These are phyloP conservation scores for Rhizopus stolonifer DNA, from an alignment of 371 early-diverging fungal genomes.

Conservation along the genomic window DNA sequence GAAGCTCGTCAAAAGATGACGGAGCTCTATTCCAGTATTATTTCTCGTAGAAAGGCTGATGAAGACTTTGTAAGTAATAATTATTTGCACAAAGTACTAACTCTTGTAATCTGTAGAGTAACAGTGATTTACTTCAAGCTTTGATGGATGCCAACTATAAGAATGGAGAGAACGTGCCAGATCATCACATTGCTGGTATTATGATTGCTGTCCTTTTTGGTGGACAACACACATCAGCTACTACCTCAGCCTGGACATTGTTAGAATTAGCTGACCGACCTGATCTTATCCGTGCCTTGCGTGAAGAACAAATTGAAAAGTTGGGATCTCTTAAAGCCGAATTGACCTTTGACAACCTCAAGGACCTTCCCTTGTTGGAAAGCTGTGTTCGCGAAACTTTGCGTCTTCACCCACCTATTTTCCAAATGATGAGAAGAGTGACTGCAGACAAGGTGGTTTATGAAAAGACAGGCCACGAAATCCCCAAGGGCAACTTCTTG, in stretches of 20 bases:
- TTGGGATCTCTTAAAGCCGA: slow-evolving; percentile 60
- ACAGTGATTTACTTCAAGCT: slow-evolving; percentile 77
- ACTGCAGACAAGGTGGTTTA: slow-evolving; percentile 62
- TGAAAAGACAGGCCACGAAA: slow-evolving; percentile 74
- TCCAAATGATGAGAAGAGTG: slow-evolving; percentile 92
- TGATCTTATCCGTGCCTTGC: slow-evolving; percentile 57
- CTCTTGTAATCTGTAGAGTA: slow-evolving; percentile 31
- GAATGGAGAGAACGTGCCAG: slow-evolving; percentile 76
- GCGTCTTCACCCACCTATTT: slow-evolving; percentile 92
- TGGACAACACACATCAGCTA: slow-evolving; percentile 95
- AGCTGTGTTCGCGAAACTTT: slow-evolving; percentile 86
- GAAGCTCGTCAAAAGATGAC: slow-evolving; percentile 83
- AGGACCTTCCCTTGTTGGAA: slow-evolving; percentile 77
- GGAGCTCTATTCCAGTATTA: slow-evolving; percentile 76
- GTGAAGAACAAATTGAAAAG: slow-evolving; percentile 63
- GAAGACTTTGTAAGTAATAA: slow-evolving; percentile 43
- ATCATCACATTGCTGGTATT: slow-evolving; percentile 87
- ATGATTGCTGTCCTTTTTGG: slow-evolving; percentile 96
- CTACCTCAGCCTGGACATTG: slow-evolving; percentile 91
- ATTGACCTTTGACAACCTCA: slow-evolving; percentile 76
- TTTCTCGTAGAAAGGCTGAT: slow-evolving; percentile 71
- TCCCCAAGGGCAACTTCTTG: slow-evolving; percentile 89
- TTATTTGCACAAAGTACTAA: too few species aligned
- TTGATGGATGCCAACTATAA: slow-evolving; percentile 88
- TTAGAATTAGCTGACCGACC: slow-evolving; percentile 85